Conservation (phyloP, 176 grass and related monocot species). For the Pontederia crassipes region DNA sequence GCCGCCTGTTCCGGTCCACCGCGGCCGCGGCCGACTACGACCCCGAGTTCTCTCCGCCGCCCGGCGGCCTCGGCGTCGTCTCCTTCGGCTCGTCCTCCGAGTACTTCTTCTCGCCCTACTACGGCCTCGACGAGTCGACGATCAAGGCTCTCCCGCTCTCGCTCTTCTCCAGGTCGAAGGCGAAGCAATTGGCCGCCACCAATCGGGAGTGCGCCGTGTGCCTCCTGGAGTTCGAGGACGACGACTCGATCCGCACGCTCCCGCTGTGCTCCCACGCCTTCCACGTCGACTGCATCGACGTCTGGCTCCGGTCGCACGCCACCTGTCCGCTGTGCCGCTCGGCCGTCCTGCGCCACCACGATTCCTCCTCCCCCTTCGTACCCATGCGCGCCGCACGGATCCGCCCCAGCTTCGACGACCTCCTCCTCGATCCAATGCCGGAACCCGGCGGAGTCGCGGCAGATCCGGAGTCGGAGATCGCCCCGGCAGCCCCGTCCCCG, state of each 20-base stretch:
- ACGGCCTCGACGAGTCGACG: constrained; percentile 61
- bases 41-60: constrained; percentile 19
- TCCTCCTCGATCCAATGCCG: constrained; percentile 53
- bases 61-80: constrained; percentile 21
- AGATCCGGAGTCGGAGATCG: constrained; percentile 30
- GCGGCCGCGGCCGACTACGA: constrained; percentile 23
- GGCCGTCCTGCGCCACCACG: constrained; percentile 34
- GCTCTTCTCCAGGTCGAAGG: constrained; percentile 38
- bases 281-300: constrained; percentile 90
- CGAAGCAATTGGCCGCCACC: constrained; percentile 28
- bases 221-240: constrained; percentile 83
- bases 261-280: constrained; percentile 83
- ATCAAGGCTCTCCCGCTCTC: constrained; percentile 80
- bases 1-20: constrained; percentile 31
- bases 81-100: constrained; percentile 37
- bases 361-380: constrained; percentile 25
- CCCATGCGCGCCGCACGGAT: constrained; percentile 41
- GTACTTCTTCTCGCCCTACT: constrained; percentile 58
- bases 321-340: constrained; percentile 80
- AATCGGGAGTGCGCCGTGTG: constrained; percentile 75
- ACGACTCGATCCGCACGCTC: constrained; percentile 65
- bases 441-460: not conserved
- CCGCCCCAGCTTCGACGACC: constrained; percentile 67
- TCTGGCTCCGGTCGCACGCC: constrained; percentile 79
- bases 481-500: constrained; percentile 23